Conservation (phyloP, 2,329 filamentous ascomycete species). For the Colletotrichum karsti region DNA sequence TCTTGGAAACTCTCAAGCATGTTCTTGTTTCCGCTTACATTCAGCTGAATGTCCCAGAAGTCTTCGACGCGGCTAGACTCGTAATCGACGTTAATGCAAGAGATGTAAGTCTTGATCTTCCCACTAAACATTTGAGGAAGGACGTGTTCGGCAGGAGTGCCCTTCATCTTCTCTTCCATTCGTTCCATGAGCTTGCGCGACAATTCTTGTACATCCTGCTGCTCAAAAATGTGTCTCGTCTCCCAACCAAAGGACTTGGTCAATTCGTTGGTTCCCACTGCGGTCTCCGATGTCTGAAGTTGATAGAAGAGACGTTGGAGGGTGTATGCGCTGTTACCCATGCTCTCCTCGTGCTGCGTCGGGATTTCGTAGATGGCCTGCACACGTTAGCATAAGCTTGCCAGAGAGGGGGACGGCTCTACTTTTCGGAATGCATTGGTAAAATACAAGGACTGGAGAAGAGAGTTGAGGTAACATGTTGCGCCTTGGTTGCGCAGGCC, state of each 20-base stretch:
- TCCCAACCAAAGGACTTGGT: conserved; percentile 99
- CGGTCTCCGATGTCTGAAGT: conserved; percentile 83
- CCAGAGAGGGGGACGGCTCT: conserved; percentile 30
- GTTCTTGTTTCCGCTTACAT: conserved; percentile 92
- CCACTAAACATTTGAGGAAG: conserved; percentile 93
- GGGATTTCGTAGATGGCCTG: conserved; percentile 97
- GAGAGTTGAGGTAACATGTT: conserved; percentile 87
- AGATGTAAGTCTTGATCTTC: conserved; percentile 98
- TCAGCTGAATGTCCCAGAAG: conserved; percentile 98
- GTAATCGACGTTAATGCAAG: conserved; percentile 97
- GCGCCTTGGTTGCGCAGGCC: conserved; percentile 97
- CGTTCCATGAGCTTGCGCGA: conserved; percentile 97
- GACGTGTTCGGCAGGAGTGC: conserved; percentile 88
- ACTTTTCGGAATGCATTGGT: conserved; percentile 95
- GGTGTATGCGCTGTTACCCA: conserved; percentile 90
- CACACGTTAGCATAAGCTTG: background rate
- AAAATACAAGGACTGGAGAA: conserved; percentile 85
- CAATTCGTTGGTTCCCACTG: conserved; percentile 90
- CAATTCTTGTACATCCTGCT: conserved; percentile 97
- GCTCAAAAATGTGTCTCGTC: conserved; percentile 96
- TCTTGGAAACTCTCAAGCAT: conserved; percentile 94
- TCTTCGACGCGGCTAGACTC: conserved; percentile 96
- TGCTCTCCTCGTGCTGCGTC: conserved; percentile 83
- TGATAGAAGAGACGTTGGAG: conserved; percentile 95
- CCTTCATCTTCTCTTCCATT: conserved; percentile 98